Conservation (phyloP, 2,329 filamentous ascomycete species). For the Diplodia sapinea region DNA sequence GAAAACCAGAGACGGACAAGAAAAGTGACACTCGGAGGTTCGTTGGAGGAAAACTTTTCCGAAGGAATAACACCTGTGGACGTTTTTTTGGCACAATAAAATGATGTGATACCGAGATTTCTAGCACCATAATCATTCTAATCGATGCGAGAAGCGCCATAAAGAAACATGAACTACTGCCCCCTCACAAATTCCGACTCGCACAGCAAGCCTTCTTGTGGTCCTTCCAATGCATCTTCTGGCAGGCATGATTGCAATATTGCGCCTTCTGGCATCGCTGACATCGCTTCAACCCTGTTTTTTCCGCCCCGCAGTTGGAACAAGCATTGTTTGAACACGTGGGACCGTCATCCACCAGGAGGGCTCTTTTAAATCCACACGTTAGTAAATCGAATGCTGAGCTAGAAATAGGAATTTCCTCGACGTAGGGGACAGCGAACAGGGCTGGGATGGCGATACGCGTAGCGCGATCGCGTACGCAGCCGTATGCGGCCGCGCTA, state of each 20-base stretch:
- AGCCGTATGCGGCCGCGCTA: constrained; percentile 19
- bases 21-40: neutral
- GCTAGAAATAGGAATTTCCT: neutral
- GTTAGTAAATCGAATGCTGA: neutral
- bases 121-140: neutral
- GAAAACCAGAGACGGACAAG: neutral
- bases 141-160: neutral
- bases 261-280: neutral
- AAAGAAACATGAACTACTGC: neutral
- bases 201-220: constrained; percentile 1
- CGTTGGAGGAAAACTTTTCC: neutral
- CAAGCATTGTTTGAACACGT: neutral
- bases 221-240: constrained; percentile 10
- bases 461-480: neutral
- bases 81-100: neutral
- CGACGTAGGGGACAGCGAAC: constrained; percentile 9
- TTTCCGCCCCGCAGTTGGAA: constrained; percentile 1
- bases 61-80: neutral
- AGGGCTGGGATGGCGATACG: constrained; percentile 10
- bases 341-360: neutral
- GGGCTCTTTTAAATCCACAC: neutral
- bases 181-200: neutral
- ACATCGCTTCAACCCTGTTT: neutral
- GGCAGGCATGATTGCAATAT: constrained; percentile 4
- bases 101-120: neutral